A percentile compares a stretch with the other conserved stretches of the same genome.
Conservation (phyloP, 805 yeast genomes). For the Suhomyces tanzawaensis region DNA sequence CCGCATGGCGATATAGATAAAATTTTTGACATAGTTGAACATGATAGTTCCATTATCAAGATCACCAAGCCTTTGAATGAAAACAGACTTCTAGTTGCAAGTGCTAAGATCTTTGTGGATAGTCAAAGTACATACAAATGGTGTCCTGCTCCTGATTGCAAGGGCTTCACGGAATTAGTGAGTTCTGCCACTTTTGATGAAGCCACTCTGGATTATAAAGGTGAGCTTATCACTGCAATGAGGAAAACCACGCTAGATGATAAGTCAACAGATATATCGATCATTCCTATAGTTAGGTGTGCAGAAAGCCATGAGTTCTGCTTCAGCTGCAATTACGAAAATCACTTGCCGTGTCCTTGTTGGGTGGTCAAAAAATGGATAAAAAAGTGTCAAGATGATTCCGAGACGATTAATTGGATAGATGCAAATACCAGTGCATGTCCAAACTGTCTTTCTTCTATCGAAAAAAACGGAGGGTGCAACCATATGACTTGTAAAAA, state of each 20-base stretch:
- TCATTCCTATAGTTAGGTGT: conserved; percentile 72
- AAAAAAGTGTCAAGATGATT: conserved; percentile 76
- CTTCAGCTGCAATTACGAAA: conserved; percentile 67
- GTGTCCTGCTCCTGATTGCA: conserved; percentile 88
- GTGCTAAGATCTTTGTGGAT: conserved; percentile 51
- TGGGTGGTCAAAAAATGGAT: conserved; percentile 67
- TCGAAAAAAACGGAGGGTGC: conserved; percentile 96
- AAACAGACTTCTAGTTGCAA: conserved; percentile 38
- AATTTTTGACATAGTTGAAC: conserved; percentile 5
- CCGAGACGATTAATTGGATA: conserved; percentile 88
- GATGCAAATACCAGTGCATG: conserved; percentile 80
- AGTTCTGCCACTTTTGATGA: conserved; percentile 13
- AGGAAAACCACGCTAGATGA: conserved; percentile 2
- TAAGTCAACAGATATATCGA: conserved; percentile 11
- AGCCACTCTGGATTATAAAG: conserved; percentile 12
- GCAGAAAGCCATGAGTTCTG: conserved; percentile 70
- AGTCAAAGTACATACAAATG: conserved; percentile 52
- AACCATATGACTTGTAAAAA: conserved; percentile 90
- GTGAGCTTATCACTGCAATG: conserved; percentile 1
- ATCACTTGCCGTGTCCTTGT: conserved; percentile 87
- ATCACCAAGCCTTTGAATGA: conserved; percentile 20
- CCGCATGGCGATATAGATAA: conserved; percentile 39
- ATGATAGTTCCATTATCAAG: conserved; percentile 7
- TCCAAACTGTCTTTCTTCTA: conserved; percentile 74
- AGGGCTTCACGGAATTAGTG: conserved; percentile 46